Evolutionary conservation across 169 alveolate genomes (phyloP).

Genomic region (Cryptosporidium bovis): DNA sequence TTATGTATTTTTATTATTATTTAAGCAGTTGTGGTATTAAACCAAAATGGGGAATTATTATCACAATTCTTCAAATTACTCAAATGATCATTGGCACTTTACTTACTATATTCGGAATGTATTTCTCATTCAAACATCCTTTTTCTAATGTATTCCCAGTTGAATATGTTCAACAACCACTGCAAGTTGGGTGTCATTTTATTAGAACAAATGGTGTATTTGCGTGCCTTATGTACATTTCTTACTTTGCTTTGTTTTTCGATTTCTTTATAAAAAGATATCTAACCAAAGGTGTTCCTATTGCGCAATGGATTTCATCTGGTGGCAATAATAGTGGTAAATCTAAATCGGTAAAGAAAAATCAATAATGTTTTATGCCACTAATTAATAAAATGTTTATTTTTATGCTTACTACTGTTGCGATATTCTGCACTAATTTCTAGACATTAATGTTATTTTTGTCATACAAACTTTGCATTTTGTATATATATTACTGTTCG

Average conservation of each 20-base stretch:
- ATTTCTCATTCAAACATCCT: slow-evolving; percentile 69
- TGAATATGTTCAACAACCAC: slow-evolving; percentile 61
- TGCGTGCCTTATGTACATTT: slow-evolving; percentile 78
- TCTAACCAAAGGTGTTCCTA: slow-evolving; percentile 22
- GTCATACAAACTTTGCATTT: too few species aligned
- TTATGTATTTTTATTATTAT: slow-evolving; percentile 87
- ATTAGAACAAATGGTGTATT: slow-evolving; percentile 64
- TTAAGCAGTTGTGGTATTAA: slow-evolving; percentile 78
- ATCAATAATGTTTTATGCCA: not conserved
- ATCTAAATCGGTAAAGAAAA: slow-evolving; percentile 7
- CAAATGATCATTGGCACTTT: slow-evolving; percentile 84
- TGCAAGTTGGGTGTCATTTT: slow-evolving; percentile 76
- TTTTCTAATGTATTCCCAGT: slow-evolving; percentile 42
- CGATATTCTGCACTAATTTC: too few species aligned
- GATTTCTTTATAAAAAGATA: slow-evolving; percentile 76
- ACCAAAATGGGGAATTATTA: slow-evolving; percentile 83
- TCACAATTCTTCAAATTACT: slow-evolving; percentile 81
- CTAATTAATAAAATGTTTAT: too few species aligned
- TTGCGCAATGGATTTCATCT: slow-evolving; percentile 42
- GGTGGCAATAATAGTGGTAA: not conserved
- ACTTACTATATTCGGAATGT: slow-evolving; percentile 36
- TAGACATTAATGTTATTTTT: too few species aligned
- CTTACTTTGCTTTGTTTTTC: slow-evolving; percentile 74
- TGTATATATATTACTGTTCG: too few species aligned
- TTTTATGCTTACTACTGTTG: too few species aligned